Base-by-base conservation (phyloP, 1,284 basidiomycete species). In the Austropuccinia psidii region DNA sequence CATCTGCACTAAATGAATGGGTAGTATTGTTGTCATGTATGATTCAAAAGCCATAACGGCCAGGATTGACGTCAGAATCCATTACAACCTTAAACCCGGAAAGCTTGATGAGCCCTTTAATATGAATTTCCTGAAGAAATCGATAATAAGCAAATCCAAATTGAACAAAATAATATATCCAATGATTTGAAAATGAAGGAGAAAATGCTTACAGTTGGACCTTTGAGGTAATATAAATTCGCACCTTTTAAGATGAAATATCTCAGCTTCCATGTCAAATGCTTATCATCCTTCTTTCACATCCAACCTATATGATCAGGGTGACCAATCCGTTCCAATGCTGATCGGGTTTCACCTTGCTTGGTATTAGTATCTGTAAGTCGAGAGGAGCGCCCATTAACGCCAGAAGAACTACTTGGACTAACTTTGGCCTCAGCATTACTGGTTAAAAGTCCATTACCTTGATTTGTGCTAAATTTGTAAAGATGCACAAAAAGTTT, bases 211-310 rank as follows among this genome's bases (percentile, higher is more conserved):
- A 91, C 91, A 79, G 85, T 78, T 78, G 86, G 89, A 78, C 87
- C 90, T 81, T 87, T 86, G 79, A 96, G 80, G 79, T 88, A 90
- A 80, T 98, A 97, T 67, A 97, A 78, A 82, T 95, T 89, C 0
- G 88, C 85, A 0, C 92, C 95, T 82, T 97, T 96, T 79, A 98
- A 86, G n/a, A 96, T 87, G 77, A 96, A 91, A 83, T 91, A 98
- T 58, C 95, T 85, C 77, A 86, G 81, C 83, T 97, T 98, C 96
- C 95, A 98, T 17, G 86, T 85, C 79, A 91, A 93, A 82, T 97
- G 97, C 74, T 89, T 85, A 70, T 97, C 95, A 21, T 92, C 91
- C 82, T 89, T 91, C 85, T 98, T 99, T 80, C 90, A 86, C 87
- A 99, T 89, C 89, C 92, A 98, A 9, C 96, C 93, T 29, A 85